Evolutionary conservation across 169 alveolate genomes (phyloP), one percentile per base, ranked within the genome.

Genomic region (Fabrea salina): DNA sequence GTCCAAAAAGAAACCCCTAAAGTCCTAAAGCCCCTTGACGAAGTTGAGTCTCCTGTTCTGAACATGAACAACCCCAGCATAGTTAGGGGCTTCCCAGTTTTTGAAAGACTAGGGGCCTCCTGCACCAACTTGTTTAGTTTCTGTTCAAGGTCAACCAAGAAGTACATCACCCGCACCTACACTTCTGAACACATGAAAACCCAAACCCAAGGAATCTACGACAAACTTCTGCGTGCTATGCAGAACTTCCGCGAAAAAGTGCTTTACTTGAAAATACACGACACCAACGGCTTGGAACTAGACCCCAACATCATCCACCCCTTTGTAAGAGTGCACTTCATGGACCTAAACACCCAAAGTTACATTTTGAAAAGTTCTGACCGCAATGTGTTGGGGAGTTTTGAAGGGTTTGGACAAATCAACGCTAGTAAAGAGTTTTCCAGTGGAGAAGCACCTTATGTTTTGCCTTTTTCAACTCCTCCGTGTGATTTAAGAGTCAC

Each of bases 241-340:
- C 57, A 64, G 32, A 33, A 64, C 13, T 64, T 32, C 51, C 49
- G 41, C 49, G 54, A 35, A 2, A 32, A 64, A 32, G 49, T 41
- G 54, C 25, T 64, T 16, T 64, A 64, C 51, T 40, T 64, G 54
- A 64, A 64, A 64, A 64, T 64, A 1, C 27, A 82, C 43, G 80
- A 86, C 75, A 82, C 89, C 35, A 91, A 91, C 2, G 82, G 92
- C 3, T 78, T 91, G 19, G 90, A 83, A 47, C 66, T 88, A 44
- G 86, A 86, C 66, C 93, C 83, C 37, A 57, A 75, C 71, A 80
- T 91, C 41, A 44, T 91, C 7, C 95, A 91, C 70, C 93, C 95
- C 37, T 87, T 91, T 80, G 95, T 91, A 3, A 79, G 92, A 75
- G 75, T 91, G 19, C 92, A 90, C 35, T 66, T 91, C 6, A 85